phyloP scores from a whole-genome alignment of 805 yeast species.

The Lipomyces sp. region DNA sequence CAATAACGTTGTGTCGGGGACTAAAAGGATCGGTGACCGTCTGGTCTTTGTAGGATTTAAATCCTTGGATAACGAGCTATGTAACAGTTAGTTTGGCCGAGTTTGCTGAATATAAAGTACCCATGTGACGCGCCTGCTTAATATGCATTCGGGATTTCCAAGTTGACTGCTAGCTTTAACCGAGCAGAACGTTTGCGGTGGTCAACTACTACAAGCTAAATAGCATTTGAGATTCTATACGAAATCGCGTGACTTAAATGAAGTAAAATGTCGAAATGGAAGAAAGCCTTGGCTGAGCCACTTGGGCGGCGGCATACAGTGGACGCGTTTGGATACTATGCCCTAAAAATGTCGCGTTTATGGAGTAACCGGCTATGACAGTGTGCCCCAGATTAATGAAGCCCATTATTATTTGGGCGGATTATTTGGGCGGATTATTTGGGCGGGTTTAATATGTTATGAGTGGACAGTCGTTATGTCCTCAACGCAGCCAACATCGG shows the following conservation, averaged over 20 bases:
- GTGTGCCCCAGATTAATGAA: no score
- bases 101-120: background rate
- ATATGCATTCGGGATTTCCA: constrained; percentile 26
- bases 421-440: background rate
- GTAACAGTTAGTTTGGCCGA: background rate
- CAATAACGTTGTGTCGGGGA: constrained; percentile 82
- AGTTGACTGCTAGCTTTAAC: background rate
- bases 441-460: no score
- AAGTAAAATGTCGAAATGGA: background rate
- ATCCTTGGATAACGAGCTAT: constrained; percentile 79
- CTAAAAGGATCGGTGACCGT: constrained; percentile 77
- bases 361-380: background rate
- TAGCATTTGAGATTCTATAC: background rate
- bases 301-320: no score
- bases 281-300: no score
- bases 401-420: no score
- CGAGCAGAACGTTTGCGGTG: background rate
- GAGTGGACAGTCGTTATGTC: background rate
- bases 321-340: background rate
- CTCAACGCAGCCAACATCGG: background rate
- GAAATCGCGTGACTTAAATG: background rate
- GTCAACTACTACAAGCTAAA: background rate
- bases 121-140: constrained; percentile 26
- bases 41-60: constrained; percentile 87
- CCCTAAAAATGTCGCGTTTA: background rate